Percentiles rank a stretch among this genome's conserved stretches.
Conservation (phyloP, 805 yeast genomes). For the Clavispora fructus region DNA sequence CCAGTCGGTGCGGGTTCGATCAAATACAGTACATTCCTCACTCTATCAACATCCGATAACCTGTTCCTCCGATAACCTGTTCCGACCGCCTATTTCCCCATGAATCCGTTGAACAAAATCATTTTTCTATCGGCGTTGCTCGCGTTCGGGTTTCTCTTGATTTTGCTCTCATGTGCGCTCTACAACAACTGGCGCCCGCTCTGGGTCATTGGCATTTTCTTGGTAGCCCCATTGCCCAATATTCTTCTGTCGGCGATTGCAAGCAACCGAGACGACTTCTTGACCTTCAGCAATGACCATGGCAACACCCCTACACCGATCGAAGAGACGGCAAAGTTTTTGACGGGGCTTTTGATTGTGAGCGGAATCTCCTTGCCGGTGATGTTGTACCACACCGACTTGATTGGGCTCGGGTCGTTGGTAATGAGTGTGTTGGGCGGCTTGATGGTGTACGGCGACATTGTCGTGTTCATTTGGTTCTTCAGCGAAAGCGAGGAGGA, state of each 20-base stretch:
- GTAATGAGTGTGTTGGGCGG: conserved; percentile 43
- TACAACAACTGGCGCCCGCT: conserved; percentile 33
- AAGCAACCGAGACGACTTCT: conserved; percentile 36
- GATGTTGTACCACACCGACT: conserved; percentile 31
- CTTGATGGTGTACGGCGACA: conserved; percentile 39
- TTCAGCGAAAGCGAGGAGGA: conserved; percentile 42
- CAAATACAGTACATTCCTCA: not conserved
- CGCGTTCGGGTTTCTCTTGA: conserved; percentile 41
- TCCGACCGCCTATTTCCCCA: no score
- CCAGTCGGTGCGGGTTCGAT: not conserved
- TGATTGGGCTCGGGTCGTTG: conserved; percentile 35
- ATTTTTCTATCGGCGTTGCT: conserved; percentile 42
- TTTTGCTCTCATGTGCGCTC: conserved; percentile 41
- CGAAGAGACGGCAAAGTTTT: conserved; percentile 33
- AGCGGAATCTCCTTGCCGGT: conserved; percentile 43
- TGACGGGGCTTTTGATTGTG: conserved; percentile 37
- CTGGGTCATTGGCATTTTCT: conserved; percentile 39
- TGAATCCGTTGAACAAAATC: conserved; percentile 44
- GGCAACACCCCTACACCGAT: conserved; percentile 32
- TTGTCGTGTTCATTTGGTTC: conserved; percentile 41
- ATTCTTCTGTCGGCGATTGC: conserved; percentile 35
- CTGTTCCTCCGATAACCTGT: not conserved
- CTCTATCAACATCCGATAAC: not conserved
- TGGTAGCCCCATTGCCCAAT: conserved; percentile 42
- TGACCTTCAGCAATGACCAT: conserved; percentile 39